phyloP scores from a whole-genome alignment of 2,329 filamentous ascomycete genomes.

The Sporothrix protearum region DNA sequence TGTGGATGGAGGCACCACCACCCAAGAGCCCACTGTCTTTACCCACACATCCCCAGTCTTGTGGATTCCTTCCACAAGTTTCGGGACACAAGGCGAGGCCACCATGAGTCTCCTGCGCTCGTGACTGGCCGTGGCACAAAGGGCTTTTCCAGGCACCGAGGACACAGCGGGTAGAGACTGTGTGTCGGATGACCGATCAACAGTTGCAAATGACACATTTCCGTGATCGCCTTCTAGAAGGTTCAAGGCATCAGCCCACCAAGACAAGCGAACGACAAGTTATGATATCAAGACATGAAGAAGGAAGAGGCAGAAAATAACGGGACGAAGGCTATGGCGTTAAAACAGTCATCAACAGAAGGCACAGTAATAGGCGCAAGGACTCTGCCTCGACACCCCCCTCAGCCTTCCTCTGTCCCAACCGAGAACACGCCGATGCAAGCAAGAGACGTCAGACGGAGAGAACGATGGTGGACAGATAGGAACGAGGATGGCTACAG shows the following conservation, averaged over 20 bases:
- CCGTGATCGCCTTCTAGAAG: not conserved
- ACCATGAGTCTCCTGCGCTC: not conserved
- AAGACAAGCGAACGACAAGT: not conserved
- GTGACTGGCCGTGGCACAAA: not conserved
- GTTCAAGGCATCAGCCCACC: not conserved
- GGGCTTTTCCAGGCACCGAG: not conserved
- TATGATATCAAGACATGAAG: not conserved
- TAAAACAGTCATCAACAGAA: not conserved
- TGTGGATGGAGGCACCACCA: not conserved
- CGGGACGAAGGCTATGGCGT: not conserved
- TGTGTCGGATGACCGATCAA: constrained; percentile 10
- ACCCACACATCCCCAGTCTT: not conserved
- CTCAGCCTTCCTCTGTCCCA: constrained; percentile 9
- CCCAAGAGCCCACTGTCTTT: not conserved
- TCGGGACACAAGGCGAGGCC: not conserved
- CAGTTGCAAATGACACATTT: constrained; percentile 2
- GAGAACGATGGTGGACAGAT: constrained; percentile 9
- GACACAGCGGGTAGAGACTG: not conserved
- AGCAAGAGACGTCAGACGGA: constrained; percentile 13
- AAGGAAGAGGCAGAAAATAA: not conserved
- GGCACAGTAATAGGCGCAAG: not conserved
- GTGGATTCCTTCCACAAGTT: not conserved
- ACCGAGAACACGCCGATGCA: constrained; percentile 3
- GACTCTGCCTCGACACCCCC: not conserved
- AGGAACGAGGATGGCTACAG: not conserved